Conservation (phyloP, 805 yeast species). For the Clavispora asparagi region DNA sequence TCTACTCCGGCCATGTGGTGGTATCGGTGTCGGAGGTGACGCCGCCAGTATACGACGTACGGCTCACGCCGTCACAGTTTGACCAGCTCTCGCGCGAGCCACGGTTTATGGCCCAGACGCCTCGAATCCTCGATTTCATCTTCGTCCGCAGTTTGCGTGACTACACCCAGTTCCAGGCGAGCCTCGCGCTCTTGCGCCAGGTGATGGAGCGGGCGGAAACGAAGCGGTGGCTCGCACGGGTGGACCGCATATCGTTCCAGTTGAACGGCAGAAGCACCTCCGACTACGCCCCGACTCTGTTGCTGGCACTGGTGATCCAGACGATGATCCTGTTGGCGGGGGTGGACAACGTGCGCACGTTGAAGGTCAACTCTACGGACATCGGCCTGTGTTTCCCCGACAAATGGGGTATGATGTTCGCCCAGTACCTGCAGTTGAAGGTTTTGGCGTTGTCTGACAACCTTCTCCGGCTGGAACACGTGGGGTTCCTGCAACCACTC, state of each 20-base stretch:
- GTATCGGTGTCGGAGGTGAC: slow-evolving; percentile 1
- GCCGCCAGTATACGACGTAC: slow-evolving; percentile 4
- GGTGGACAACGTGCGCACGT: slow-evolving; percentile 14
- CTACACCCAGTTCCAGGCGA: slow-evolving; percentile 7
- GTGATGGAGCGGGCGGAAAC: slow-evolving; percentile 2
- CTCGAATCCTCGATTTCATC: slow-evolving; percentile 4
- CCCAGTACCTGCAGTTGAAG: slow-evolving; percentile 17
- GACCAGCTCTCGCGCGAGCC: slow-evolving; percentile 2
- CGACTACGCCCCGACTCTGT: slow-evolving; percentile 28
- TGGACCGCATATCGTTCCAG: slow-evolving; percentile 18
- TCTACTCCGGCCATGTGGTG: slow-evolving; percentile 1
- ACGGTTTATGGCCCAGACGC: slow-evolving; percentile 4
- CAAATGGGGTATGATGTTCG: slow-evolving; percentile 29
- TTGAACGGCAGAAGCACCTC: slow-evolving; percentile 24
- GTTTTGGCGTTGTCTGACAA: slow-evolving; percentile 24
- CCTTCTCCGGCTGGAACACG: slow-evolving; percentile 12
- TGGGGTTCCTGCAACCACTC: slow-evolving; percentile 1
- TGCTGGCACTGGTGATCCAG: slow-evolving; percentile 24
- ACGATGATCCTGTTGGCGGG: slow-evolving; percentile 20
- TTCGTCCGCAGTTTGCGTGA: slow-evolving; percentile 10
- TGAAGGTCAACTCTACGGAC: slow-evolving; percentile 28
- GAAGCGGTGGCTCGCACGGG: slow-evolving; percentile 5
- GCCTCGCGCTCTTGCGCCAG: slow-evolving; percentile 12
- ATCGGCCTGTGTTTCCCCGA: slow-evolving; percentile 27
- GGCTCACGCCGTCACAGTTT: slow-evolving; percentile 6